Percentiles rank a stretch among this genome's conserved stretches.
Evolutionary conservation across 2,329 filamentous ascomycete species (phyloP).

Genomic region (Claviceps pusilla): DNA sequence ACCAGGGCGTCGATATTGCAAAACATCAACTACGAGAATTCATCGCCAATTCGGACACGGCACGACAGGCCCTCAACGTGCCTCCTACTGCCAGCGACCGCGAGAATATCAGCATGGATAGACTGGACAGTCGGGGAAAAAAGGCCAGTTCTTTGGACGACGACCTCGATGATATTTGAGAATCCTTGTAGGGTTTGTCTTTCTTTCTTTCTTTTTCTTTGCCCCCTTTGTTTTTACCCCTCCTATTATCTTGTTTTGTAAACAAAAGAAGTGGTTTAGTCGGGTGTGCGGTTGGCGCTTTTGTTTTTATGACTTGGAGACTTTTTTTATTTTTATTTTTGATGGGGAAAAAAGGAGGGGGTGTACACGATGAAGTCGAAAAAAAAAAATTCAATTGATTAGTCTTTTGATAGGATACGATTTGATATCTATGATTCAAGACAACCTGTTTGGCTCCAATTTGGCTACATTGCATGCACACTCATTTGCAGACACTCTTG

Average conservation of each 20-base stretch:
- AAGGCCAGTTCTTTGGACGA: conserved; percentile 27
- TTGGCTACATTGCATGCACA: background rate
- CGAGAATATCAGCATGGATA: conserved; percentile 42
- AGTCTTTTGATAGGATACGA: conserved; percentile 8
- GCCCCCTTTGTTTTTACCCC: background rate
- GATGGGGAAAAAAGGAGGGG: background rate
- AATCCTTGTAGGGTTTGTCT: background rate
- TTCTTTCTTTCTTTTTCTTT: background rate
- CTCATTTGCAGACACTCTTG: background rate
- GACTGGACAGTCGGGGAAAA: conserved; percentile 44
- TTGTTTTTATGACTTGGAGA: conserved; percentile 1
- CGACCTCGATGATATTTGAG: conserved; percentile 46
- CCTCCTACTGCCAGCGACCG: conserved; percentile 20
- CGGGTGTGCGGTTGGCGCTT: background rate
- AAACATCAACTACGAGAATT: conserved; percentile 87
- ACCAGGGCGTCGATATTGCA: conserved; percentile 77
- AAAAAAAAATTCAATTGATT: background rate
- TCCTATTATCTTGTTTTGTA: background rate
- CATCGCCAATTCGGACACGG: conserved; percentile 72
- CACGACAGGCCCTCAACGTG: conserved; percentile 70
- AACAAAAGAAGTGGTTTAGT: background rate
- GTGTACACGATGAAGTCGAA: background rate
- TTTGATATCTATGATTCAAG: conserved; percentile 6
- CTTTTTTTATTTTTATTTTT: background rate
- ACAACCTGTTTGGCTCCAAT: background rate